phyloP scores from a whole-genome alignment of 2,329 filamentous ascomycete genomes.

The Nigrospora sphaerica region DNA sequence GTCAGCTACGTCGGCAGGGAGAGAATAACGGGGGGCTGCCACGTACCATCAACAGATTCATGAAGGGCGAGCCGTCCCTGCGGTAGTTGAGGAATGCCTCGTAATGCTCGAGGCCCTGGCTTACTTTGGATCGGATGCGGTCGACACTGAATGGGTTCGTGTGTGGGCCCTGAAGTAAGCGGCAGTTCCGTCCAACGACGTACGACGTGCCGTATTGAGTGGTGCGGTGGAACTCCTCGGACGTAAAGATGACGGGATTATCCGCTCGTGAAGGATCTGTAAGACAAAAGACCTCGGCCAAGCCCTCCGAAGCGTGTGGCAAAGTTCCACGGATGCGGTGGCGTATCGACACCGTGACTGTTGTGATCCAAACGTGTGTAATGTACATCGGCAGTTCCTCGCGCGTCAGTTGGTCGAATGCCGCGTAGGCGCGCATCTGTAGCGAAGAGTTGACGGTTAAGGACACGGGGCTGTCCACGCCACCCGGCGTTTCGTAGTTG shows the following conservation, averaged over 20 bases:
- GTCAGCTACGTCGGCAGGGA: too few species aligned
- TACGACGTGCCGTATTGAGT: slow-evolving; percentile 70
- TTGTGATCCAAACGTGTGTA: slow-evolving; percentile 59
- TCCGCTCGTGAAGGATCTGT: slow-evolving; percentile 66
- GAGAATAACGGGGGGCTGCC: neutral
- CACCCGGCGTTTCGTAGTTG: slow-evolving; percentile 42
- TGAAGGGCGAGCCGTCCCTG: slow-evolving; percentile 66
- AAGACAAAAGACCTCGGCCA: slow-evolving; percentile 71
- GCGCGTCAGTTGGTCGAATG: slow-evolving; percentile 57
- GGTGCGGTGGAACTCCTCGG: slow-evolving; percentile 66
- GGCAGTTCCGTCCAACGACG: slow-evolving; percentile 67
- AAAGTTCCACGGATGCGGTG: slow-evolving; percentile 61
- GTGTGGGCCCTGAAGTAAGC: slow-evolving; percentile 69
- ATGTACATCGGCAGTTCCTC: slow-evolving; percentile 69
- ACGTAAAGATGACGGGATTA: slow-evolving; percentile 71
- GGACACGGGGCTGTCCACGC: slow-evolving; percentile 41
- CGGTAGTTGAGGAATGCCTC: slow-evolving; percentile 73
- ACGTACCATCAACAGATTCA: slow-evolving; percentile 65
- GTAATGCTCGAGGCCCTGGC: slow-evolving; percentile 57
- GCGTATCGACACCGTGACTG: slow-evolving; percentile 61
- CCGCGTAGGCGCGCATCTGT: slow-evolving; percentile 54
- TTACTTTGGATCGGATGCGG: slow-evolving; percentile 54
- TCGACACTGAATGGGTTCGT: slow-evolving; percentile 57
- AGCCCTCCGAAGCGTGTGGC: slow-evolving; percentile 61
- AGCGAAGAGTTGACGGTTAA: slow-evolving; percentile 50